Conservation (phyloP, 768 basidiomycete species). For the Lactarius trivialis region DNA sequence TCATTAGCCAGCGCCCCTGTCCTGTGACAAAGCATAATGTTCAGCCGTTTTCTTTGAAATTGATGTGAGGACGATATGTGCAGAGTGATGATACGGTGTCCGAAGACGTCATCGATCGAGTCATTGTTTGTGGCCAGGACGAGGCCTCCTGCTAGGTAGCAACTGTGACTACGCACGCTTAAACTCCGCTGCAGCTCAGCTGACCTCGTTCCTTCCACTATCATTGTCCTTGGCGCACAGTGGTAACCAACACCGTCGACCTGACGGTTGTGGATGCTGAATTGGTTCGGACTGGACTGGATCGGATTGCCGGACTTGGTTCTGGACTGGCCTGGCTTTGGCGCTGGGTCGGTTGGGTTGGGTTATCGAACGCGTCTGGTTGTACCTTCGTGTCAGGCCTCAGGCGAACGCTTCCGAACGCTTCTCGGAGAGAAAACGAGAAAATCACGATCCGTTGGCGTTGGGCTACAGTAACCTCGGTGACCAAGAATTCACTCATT, state of each 20-base stretch:
- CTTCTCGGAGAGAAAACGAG: not conserved
- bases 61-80: not conserved
- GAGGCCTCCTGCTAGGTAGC: not conserved
- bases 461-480: not conserved
- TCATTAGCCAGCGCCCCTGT: constrained; percentile 14
- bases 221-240: not conserved
- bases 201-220: not conserved
- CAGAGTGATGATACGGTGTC: not conserved
- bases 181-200: not conserved
- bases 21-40: constrained; percentile 21
- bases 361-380: not conserved
- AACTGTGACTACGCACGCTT: not conserved
- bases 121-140: not conserved
- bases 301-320: not conserved
- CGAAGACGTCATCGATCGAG: not conserved
- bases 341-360: not conserved
- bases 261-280: not conserved
- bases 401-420: not conserved
- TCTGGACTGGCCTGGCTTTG: not conserved
- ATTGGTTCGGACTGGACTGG: not conserved
- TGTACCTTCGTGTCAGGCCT: not conserved
- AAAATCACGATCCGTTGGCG: not conserved
- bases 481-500: not conserved
- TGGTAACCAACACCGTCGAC: not conserved
- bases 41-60: not conserved